A percentile compares a stretch with the other conserved stretches of the same genome.
These are phyloP conservation scores for Myxozyma lipomycoides DNA, from an alignment of 805 yeast species.

Conservation along the genomic window DNA sequence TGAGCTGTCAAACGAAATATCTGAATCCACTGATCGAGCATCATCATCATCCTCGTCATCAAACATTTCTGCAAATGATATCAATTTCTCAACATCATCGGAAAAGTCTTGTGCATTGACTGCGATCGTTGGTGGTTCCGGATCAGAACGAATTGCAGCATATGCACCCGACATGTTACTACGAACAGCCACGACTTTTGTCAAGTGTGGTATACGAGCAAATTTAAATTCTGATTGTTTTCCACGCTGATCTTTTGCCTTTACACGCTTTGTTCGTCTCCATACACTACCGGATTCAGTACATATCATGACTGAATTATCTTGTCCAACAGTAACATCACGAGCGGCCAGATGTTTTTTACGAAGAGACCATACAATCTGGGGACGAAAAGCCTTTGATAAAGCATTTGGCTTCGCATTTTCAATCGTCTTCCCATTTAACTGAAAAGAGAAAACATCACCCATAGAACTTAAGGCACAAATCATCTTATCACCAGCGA, in stretches of 20 bases:
- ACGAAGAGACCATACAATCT: conserved; percentile 32
- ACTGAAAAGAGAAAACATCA: conserved; percentile 24
- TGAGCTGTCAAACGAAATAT: conserved; percentile 3
- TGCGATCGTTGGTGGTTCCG: conserved; percentile 54
- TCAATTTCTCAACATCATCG: conserved; percentile 50
- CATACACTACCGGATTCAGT: conserved; percentile 67
- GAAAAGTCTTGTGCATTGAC: conserved; percentile 47
- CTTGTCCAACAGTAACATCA: conserved; percentile 64
- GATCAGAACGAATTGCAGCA: conserved; percentile 62
- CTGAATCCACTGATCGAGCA: conserved; percentile 7
- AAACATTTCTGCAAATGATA: conserved; percentile 17
- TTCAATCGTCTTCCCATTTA: conserved; percentile 8
- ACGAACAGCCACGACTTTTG: conserved; percentile 56
- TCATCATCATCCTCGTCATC: conserved; percentile 15
- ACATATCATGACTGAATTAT: conserved; percentile 66
- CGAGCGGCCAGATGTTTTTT: conserved; percentile 52
- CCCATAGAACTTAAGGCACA: conserved; percentile 31
- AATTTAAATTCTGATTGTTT: conserved; percentile 43
- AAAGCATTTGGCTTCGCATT: conserved; percentile 11
- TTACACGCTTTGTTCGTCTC: conserved; percentile 28
- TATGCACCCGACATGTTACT: conserved; percentile 67
- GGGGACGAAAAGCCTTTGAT: conserved; percentile 22
- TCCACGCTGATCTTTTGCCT: conserved; percentile 20
- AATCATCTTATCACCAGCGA: conserved; percentile 24
- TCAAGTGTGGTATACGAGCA: conserved; percentile 50